Evolutionary conservation across 1,139 yeast species (phyloP), one percentile per base, ranked within the genome.

Genomic region (Taphrina pruni): DNA sequence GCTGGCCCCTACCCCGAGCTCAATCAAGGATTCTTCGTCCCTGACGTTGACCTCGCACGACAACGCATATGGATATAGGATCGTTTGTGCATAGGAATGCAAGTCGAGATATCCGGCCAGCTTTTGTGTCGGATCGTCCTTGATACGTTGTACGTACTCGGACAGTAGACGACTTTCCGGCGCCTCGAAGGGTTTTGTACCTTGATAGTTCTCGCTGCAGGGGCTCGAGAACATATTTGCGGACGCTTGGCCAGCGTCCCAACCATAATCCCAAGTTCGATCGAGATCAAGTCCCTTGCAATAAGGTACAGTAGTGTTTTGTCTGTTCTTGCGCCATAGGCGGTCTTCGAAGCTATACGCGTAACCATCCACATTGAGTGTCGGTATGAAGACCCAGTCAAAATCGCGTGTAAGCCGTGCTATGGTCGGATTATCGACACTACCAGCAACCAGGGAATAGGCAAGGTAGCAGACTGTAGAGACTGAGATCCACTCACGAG

Each of bases 321-420:
- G 97, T 72, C 97, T 84, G 78, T 90, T 92, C 77, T 92, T 92
- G 62, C 96, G 82, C 97, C 97, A 92, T 72, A 92, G 81, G 69
- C 97, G 81, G 76, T 92, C 97, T 5, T 81, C 82, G 97, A 97
- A 92, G 1, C 96, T 83, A 77, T 88, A 88, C 14, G 81, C 91
- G 76, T 92, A 92, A 0, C 97, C 97, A 78, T 92, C 97, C 0
- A 97, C 97, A 76, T 92, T 92, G 78, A 87, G 83, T 11, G 90
- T 89, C 0, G 97, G 97, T 54, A 91, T 82, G 73, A 91, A 86
- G 48, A 89, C 77, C 75, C 90, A 89, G 76, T 90, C 94, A 72
- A 90, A 79, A 52, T 81, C 77, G 64, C 84, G 78, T 69, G 86
- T 75, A 71, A 80, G 79, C 8, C 67, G 67, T 12, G 70, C 64